A percentile compares a stretch with the other conserved stretches of the same genome.
Evolutionary conservation across 208 protist species (phyloP).

Genomic region (Vickermania ingenoplastis): DNA sequence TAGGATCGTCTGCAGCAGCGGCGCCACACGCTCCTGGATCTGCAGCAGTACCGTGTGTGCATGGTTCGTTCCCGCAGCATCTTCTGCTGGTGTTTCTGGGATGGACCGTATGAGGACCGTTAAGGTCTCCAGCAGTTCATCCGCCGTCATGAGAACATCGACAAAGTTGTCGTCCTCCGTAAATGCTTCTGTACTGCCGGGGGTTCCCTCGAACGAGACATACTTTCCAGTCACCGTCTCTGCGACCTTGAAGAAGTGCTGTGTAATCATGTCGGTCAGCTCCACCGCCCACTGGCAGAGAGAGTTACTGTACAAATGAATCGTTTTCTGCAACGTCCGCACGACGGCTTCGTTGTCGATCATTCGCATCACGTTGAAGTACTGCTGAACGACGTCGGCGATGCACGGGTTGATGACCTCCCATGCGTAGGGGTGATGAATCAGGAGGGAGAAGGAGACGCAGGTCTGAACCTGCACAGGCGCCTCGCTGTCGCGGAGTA

Average conservation of each 20-base stretch:
- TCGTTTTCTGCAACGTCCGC: slow-evolving; percentile 80
- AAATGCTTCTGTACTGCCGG: background rate
- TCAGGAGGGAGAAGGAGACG: slow-evolving; percentile 68
- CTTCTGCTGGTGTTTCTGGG: slow-evolving; percentile 17
- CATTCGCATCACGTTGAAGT: slow-evolving; percentile 84
- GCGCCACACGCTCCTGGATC: slow-evolving; percentile 47
- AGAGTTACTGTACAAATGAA: slow-evolving; percentile 68
- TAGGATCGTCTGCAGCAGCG: slow-evolving; percentile 70
- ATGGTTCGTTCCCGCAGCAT: slow-evolving; percentile 6
- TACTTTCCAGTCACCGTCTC: slow-evolving; percentile 40
- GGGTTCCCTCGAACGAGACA: slow-evolving; percentile 23
- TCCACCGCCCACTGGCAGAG: slow-evolving; percentile 84
- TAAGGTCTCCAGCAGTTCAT: slow-evolving; percentile 80
- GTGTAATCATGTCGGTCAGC: slow-evolving; percentile 71
- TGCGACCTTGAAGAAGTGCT: slow-evolving; percentile 60
- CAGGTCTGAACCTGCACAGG: slow-evolving; percentile 87
- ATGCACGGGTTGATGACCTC: slow-evolving; percentile 81
- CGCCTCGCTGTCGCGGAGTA: slow-evolving; percentile 77
- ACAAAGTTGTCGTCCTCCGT: slow-evolving; percentile 45
- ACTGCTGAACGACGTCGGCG: slow-evolving; percentile 80
- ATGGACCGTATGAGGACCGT: slow-evolving; percentile 62
- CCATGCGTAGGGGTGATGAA: slow-evolving; percentile 49
- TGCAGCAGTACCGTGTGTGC: slow-evolving; percentile 40
- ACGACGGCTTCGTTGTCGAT: slow-evolving; percentile 89
- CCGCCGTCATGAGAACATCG: slow-evolving; percentile 61